These are phyloP conservation scores for Pythium graminicola DNA, from an alignment of 352 stramenopile species.

Conservation along the genomic window DNA sequence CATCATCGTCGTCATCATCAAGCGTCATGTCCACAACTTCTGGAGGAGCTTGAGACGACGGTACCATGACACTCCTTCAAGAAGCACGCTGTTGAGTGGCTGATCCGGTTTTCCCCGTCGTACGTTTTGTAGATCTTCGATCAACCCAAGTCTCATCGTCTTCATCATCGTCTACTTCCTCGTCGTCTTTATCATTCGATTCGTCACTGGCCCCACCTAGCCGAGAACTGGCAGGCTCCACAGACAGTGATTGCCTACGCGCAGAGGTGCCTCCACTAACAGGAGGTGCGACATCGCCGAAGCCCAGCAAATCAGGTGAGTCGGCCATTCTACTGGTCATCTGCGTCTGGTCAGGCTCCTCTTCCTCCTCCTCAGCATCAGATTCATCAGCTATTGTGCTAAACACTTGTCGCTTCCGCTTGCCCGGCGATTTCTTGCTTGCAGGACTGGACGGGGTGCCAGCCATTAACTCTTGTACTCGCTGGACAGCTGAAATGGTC, in stretches of 20 bases:
- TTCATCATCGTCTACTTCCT: conserved; percentile 1
- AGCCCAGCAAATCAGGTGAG: conserved; percentile 18
- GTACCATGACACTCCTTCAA: conserved; percentile 6
- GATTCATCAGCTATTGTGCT: background rate
- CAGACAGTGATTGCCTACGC: background rate
- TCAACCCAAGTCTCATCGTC: conserved; percentile 5
- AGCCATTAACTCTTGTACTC: conserved; percentile 11
- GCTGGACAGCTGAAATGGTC: conserved; percentile 17
- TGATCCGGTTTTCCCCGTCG: background rate
- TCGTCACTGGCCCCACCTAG: conserved; percentile 1
- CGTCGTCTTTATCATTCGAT: background rate
- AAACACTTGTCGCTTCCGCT: conserved; percentile 23
- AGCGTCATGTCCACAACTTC: conserved; percentile 22
- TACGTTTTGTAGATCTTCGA: background rate
- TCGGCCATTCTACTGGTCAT: conserved; percentile 8
- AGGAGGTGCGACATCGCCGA: conserved; percentile 11
- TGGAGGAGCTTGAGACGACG: conserved; percentile 3
- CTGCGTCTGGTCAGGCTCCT: conserved; percentile 9
- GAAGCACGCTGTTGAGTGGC: background rate
- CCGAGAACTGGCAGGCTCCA: background rate
- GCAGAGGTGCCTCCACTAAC: background rate
- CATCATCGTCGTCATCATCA: conserved; percentile 17
- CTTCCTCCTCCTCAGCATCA: conserved; percentile 4
- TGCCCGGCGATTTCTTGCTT: conserved; percentile 4
- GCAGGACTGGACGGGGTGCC: background rate